Conservation (phyloP, 1,139 yeast species). For the Taphrina populina region DNA sequence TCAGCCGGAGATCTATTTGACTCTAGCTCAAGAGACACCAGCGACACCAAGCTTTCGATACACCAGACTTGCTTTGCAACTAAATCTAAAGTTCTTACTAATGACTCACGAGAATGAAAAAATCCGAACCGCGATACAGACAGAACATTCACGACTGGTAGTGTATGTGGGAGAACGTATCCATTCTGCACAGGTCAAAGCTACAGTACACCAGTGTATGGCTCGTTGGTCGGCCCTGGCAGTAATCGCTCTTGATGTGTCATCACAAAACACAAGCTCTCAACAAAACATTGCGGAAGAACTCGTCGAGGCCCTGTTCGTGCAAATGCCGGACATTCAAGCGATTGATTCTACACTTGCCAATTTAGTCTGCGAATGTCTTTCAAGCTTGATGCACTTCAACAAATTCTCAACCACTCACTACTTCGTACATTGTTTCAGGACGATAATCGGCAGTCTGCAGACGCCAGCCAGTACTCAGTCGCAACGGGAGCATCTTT, state of each 20-base stretch:
- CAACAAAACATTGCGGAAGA: neutral
- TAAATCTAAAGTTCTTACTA: no score
- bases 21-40: no score
- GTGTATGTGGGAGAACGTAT: neutral
- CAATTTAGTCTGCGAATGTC: neutral
- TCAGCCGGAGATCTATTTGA: neutral
- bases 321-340: constrained; percentile 3
- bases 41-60: no score
- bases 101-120: no score
- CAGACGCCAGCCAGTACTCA: constrained; percentile 16
- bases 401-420: neutral
- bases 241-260: neutral
- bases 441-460: neutral
- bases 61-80: no score
- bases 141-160: neutral
- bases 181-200: neutral
- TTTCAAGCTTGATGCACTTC: neutral
- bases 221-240: constrained; percentile 1
- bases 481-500: constrained; percentile 12
- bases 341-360: constrained; percentile 3
- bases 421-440: neutral
- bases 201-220: neutral
- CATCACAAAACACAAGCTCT: neutral
- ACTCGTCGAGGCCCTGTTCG: neutral
- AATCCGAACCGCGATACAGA: neutral